Conservation (phyloP, 805 yeast species). For the Candida railenensis region DNA sequence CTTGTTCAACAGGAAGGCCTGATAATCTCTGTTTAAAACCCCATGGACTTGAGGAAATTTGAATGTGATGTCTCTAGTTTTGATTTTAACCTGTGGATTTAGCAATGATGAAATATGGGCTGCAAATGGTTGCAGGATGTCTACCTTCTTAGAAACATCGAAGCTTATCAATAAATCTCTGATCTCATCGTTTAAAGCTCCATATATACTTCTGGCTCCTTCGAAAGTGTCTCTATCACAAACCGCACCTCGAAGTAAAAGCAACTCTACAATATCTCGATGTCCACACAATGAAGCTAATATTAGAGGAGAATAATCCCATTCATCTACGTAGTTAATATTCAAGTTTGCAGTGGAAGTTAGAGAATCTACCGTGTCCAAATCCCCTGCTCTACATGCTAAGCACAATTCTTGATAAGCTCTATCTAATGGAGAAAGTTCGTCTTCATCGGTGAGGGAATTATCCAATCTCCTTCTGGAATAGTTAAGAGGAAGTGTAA, state of each 20-base stretch:
- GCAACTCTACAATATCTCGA: slow-evolving; percentile 54
- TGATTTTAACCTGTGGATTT: slow-evolving; percentile 19
- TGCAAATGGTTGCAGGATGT: slow-evolving; percentile 69
- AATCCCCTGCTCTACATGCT: slow-evolving; percentile 71
- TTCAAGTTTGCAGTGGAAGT: slow-evolving; percentile 41
- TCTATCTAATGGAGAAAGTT: slow-evolving; percentile 22
- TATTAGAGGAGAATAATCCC: slow-evolving; percentile 74
- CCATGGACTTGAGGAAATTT: slow-evolving; percentile 19
- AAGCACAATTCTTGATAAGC: slow-evolving; percentile 44
- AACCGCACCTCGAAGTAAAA: slow-evolving; percentile 65
- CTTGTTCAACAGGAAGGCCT: slow-evolving; percentile 22
- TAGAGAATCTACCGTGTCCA: slow-evolving; percentile 58
- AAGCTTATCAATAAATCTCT: slow-evolving; percentile 55
- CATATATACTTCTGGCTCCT: slow-evolving; percentile 74
- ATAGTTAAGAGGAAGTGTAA: not conserved
- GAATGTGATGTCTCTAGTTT: slow-evolving; percentile 30
- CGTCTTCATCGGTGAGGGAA: not conserved
- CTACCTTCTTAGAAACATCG: slow-evolving; percentile 69
- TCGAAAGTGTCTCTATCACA: slow-evolving; percentile 82
- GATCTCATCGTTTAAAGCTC: slow-evolving; percentile 70
- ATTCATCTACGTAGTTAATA: slow-evolving; percentile 59
- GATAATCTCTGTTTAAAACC: slow-evolving; percentile 9
- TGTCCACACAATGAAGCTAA: slow-evolving; percentile 79
- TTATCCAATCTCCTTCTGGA: not conserved
- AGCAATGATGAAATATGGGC: slow-evolving; percentile 58